These are phyloP conservation scores for Blastocystis sp. DNA, from an alignment of 352 stramenopile species.

Conservation along the genomic window DNA sequence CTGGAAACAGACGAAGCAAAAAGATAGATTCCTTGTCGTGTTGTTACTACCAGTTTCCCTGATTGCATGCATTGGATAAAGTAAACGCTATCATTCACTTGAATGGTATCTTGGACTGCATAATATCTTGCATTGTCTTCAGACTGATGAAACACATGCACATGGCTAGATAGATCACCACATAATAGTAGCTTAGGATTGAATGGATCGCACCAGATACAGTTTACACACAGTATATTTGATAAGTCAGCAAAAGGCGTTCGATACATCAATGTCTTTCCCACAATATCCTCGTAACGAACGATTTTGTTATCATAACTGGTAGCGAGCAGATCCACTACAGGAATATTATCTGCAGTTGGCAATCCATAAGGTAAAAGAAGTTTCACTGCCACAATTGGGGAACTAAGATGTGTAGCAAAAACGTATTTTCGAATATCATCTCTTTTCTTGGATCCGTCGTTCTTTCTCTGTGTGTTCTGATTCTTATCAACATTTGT, in stretches of 20 bases:
- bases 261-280: background rate
- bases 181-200: background rate
- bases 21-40: conserved; percentile 18
- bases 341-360: background rate
- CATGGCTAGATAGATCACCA: background rate
- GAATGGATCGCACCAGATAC: background rate
- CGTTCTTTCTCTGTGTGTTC: no score
- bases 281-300: background rate
- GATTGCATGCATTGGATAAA: background rate
- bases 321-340: background rate
- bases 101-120: background rate
- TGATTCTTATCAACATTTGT: no score
- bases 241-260: background rate
- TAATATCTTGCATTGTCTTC: background rate
- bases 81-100: conserved; percentile 35
- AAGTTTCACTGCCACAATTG: background rate
- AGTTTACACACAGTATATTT: background rate
- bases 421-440: background rate
- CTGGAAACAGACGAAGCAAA: background rate
- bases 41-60: background rate
- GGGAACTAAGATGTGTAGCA: background rate
- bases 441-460: background rate
- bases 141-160: background rate
- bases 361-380: background rate
- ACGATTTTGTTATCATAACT: background rate